These are phyloP conservation scores for Pyricularia sp. DNA, from an alignment of 2,329 filamentous ascomycete genomes.

Conservation along the genomic window DNA sequence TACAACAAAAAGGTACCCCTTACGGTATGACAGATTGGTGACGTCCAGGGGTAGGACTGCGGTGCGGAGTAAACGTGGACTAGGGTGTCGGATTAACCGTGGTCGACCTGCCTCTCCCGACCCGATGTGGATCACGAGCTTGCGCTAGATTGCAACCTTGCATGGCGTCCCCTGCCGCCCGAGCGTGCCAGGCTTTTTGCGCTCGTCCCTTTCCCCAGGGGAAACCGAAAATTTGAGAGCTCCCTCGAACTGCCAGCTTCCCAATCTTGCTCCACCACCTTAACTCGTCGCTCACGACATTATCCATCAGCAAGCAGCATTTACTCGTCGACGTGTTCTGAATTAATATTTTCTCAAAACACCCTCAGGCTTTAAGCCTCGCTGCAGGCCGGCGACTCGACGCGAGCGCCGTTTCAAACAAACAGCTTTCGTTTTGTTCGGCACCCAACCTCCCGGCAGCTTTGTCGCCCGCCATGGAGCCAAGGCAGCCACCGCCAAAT, in stretches of 20 bases:
- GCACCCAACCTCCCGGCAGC: not conserved
- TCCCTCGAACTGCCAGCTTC: not conserved
- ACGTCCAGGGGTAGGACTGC: not conserved
- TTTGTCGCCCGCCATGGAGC: constrained; percentile 16
- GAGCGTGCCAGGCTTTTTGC: not conserved
- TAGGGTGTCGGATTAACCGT: not conserved
- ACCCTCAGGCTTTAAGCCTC: not conserved
- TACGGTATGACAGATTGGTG: not conserved
- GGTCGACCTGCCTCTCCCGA: not conserved
- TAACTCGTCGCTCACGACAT: not conserved
- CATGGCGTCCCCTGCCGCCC: not conserved
- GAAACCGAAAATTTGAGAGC: not conserved
- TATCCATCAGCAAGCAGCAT: no score
- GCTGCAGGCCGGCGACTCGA: not conserved
- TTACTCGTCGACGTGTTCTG: not conserved
- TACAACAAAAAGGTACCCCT: not conserved
- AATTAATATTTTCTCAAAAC: not conserved
- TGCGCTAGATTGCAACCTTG: not conserved
- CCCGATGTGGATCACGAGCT: not conserved
- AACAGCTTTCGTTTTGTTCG: not conserved
- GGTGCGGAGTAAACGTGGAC: not conserved
- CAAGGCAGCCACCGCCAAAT: constrained; percentile 19
- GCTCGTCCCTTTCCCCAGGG: not conserved
- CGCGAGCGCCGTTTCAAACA: not conserved
- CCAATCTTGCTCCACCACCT: not conserved